phyloP scores from a whole-genome alignment of 2,329 filamentous ascomycete genomes.

The Coniochaeta hoffmannii region DNA sequence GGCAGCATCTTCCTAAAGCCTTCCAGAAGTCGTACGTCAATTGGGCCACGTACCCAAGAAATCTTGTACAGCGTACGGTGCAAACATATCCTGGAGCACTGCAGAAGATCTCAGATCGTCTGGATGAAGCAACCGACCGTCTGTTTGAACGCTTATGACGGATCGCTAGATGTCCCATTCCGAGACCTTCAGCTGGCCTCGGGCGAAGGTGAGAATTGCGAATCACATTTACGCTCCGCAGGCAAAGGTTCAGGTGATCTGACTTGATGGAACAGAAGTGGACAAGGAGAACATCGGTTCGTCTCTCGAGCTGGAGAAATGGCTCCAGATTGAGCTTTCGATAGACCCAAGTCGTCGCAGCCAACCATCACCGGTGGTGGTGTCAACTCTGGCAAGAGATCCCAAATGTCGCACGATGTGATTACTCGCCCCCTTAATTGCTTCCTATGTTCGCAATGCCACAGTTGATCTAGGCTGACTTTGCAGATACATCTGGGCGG shows the following conservation, averaged over 20 bases:
- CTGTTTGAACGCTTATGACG: not conserved
- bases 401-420: constrained; percentile 1
- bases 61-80: not conserved
- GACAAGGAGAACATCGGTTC: not conserved
- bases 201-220: not conserved
- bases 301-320: not conserved
- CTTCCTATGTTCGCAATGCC: not conserved
- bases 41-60: not conserved
- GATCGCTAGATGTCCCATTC: not conserved
- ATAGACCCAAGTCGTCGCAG: not conserved
- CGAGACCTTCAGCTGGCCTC: not conserved
- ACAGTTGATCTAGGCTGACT: not conserved
- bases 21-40: not conserved
- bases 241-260: not conserved
- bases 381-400: not conserved
- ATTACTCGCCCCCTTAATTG: not conserved
- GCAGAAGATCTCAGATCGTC: not conserved
- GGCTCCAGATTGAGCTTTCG: not conserved
- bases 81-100: constrained; percentile 1
- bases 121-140: not conserved
- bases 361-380: not conserved
- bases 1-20: not conserved
- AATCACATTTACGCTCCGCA: no score
- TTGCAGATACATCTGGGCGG: constrained; percentile 7
- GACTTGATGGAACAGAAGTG: not conserved